Evolutionary conservation across 306 rosid species (phyloP), one percentile per base, ranked within the genome.

Genomic region (Psophocarpus tetragonolobus): DNA sequence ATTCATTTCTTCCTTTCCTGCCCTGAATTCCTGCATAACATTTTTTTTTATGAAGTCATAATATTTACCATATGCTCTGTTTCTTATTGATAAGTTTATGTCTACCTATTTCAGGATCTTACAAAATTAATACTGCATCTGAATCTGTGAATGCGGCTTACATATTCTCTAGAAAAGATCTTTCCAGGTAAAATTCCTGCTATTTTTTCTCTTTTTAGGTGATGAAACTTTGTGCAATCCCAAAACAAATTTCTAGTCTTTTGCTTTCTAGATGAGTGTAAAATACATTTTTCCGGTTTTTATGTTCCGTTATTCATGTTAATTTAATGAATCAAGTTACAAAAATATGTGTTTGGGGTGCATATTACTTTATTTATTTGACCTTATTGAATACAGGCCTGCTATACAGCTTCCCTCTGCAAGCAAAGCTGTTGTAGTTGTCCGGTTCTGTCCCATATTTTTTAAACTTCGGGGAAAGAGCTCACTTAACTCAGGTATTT

Each of bases 401-500:
- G 91, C 97, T 64, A 61, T 92, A 79, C 97, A 88, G 82, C 96
- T 95, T 79, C 99, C 99, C 27, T 69, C 96, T 82, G 93, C 96
- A 79, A 87, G 80, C 83, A 92, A 95, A 87, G 88, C 97, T 71
- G 86, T 95, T 68, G 90, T 92, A 62, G 97, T 91, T 63, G 96
- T 92, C 68, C 89, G 97, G 35, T 91, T 95, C 80, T 91, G 96
- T 78, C 97, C 97, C 13, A 62, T 88, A 58, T 50, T 67, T 47
- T 95, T 95, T 35, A 88, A 77, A 30, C 96, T 91, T 53, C 88
- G 85, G 54, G 97, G 90, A 82, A 80, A 87, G 39, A 80, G 81
- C 73, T 15, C 53, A 15, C 53, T n/a, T 4, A 8, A 18, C 27
- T 81, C 90, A 87, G 88, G 99, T 91, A 89, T 29, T 20, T 71